These are phyloP conservation scores for Sclerotinia spermophila DNA, from an alignment of 2,329 filamentous ascomycete species.

Conservation along the genomic window DNA sequence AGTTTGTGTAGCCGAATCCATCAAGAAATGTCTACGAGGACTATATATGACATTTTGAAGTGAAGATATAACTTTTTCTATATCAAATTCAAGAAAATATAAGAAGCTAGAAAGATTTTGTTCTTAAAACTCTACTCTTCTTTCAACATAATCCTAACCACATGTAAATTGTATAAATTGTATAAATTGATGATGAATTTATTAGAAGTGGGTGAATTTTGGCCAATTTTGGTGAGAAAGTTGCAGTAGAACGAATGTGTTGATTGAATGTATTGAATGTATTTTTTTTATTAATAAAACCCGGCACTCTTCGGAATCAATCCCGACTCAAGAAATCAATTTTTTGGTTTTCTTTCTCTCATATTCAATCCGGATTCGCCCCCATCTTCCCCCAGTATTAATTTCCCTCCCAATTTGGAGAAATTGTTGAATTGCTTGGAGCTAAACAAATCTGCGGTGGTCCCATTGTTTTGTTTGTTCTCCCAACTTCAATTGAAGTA, in stretches of 20 bases:
- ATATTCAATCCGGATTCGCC: not conserved
- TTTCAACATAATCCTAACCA: not conserved
- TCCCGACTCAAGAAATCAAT: not conserved
- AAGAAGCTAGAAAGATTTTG: not conserved
- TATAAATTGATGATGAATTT: not conserved
- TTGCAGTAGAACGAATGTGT: too few species aligned
- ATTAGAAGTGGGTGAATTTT: not conserved
- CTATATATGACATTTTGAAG: not conserved
- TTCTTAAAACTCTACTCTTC: not conserved
- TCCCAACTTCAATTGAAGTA: not conserved
- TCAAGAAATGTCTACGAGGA: too few species aligned
- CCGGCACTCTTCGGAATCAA: not conserved
- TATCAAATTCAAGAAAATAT: not conserved
- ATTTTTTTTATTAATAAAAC: not conserved
- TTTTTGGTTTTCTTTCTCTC: not conserved
- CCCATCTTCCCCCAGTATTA: not conserved
- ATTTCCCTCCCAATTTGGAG: not conserved
- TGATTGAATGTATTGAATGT: too few species aligned
- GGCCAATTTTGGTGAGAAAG: too few species aligned
- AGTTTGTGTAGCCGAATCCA: not conserved
- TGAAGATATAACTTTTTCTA: not conserved
- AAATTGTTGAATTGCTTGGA: not conserved
- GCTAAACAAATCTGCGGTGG: not conserved
- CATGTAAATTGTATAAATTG: too few species aligned
- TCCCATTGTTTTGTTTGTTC: not conserved